Conservation (phyloP, 1,284 basidiomycete genomes). For the Xerocomus amazonicus region DNA sequence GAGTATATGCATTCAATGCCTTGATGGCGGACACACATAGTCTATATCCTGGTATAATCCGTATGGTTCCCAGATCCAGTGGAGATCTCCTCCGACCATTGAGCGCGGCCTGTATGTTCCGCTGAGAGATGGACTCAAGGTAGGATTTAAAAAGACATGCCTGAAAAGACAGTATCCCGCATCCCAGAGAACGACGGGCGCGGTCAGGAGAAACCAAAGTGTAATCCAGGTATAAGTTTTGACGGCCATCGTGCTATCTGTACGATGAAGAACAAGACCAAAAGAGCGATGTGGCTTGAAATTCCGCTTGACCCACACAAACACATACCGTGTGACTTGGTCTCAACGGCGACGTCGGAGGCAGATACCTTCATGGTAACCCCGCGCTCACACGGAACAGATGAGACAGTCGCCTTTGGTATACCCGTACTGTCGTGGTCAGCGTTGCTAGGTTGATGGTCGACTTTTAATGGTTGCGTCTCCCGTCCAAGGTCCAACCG, state of each 20-base stretch:
- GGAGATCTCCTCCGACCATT: constrained; percentile 76
- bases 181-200: constrained; percentile 63
- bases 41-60: constrained; percentile 73
- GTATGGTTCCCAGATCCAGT: constrained; percentile 88
- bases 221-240: constrained; percentile 61
- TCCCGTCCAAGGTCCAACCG: neutral
- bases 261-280: too few species aligned
- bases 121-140: neutral
- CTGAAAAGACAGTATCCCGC: constrained; percentile 70
- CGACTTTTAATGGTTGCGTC: too few species aligned
- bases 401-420: neutral
- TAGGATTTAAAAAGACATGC: constrained; percentile 32
- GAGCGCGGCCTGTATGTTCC: constrained; percentile 47
- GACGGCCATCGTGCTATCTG: constrained; percentile 40
- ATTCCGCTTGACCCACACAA: neutral
- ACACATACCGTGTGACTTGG: neutral
- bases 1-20: neutral
- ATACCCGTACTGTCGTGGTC: neutral
- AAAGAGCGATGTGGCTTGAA: neutral
- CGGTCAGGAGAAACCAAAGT: constrained; percentile 64
- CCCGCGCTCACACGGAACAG: neutral
- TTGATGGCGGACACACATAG: constrained; percentile 37
- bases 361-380: neutral
- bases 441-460: neutral
- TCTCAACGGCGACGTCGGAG: neutral